A percentile compares a stretch with the other conserved stretches of the same genome.
phyloP scores from a whole-genome alignment of 164 flowering plant genomes.

The Protea cynaroides region DNA sequence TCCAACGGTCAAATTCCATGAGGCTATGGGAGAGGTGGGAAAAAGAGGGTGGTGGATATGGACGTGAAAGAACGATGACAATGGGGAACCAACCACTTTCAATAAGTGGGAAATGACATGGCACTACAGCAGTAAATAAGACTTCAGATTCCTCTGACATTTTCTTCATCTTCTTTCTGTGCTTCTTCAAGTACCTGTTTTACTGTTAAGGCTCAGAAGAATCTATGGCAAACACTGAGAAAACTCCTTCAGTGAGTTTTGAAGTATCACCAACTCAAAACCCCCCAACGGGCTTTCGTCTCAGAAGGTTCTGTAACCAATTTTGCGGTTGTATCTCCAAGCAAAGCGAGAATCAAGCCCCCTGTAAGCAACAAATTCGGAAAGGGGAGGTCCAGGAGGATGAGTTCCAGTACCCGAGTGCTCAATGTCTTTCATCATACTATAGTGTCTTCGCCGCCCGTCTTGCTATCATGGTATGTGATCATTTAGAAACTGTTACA shows the following conservation, averaged over 20 bases:
- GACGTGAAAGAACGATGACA: no score
- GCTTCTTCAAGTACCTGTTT: no score
- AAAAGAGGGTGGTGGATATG: no score
- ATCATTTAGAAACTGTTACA: background rate
- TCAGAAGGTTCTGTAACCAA: constrained; percentile 21
- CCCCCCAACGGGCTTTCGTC: constrained; percentile 17
- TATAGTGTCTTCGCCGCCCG: constrained; percentile 95
- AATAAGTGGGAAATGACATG: no score
- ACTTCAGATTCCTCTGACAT: no score
- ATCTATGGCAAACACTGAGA: constrained; percentile 16
- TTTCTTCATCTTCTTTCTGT: no score
- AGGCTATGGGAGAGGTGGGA: no score
- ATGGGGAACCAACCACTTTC: no score
- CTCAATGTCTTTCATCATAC: constrained; percentile 74
- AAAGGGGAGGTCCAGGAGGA: constrained; percentile 47
- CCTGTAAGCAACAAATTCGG: constrained; percentile 31
- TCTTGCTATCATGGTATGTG: constrained; percentile 80
- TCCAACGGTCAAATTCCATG: no score
- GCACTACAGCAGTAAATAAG: no score
- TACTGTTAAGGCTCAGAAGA: background rate
- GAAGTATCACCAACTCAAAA: constrained; percentile 24
- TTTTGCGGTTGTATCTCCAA: constrained; percentile 24
- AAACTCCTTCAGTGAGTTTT: constrained; percentile 20
- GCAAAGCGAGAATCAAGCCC: constrained; percentile 20
- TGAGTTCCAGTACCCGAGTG: constrained; percentile 43